Conservation (phyloP, 2,329 filamentous ascomycete species). For the Claviceps pazoutovae region DNA sequence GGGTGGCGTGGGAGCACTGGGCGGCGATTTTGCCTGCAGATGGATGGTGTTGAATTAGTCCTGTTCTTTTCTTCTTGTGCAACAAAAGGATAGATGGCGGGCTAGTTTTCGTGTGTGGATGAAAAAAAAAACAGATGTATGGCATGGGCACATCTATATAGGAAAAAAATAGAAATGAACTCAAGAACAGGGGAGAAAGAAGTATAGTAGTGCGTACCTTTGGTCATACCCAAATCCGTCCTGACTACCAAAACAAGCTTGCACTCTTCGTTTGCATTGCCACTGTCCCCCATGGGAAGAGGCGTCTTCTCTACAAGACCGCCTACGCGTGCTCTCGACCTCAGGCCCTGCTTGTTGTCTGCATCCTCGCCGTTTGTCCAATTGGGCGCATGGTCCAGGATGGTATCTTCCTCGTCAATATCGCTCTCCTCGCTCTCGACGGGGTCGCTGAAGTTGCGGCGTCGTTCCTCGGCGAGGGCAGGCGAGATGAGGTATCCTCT, state of each 20-base stretch:
- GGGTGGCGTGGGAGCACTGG: conserved; percentile 88
- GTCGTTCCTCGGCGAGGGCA: conserved; percentile 40
- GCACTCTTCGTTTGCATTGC: conserved; percentile 57
- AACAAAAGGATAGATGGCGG: not conserved
- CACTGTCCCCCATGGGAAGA: conserved; percentile 18
- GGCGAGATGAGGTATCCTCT: conserved; percentile 46
- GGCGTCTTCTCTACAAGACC: conserved; percentile 7
- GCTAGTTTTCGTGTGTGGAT: not conserved
- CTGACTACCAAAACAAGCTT: conserved; percentile 87
- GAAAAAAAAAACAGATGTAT: not conserved
- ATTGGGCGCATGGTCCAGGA: conserved; percentile 53
- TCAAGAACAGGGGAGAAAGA: conserved; percentile 6
- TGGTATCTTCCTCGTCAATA: conserved; percentile 42
- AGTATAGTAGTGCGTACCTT: conserved; percentile 45
- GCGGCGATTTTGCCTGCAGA: conserved; percentile 82
- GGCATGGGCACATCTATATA: no score
- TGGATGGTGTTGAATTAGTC: not conserved
- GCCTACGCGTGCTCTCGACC: conserved; percentile 13
- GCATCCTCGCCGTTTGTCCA: conserved; percentile 50
- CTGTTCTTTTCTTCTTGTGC: no score
- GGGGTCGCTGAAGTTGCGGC: conserved; percentile 42
- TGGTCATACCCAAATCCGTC: conserved; percentile 94
- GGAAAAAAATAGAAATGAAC: not conserved
- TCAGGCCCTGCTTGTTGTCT: conserved; percentile 42
- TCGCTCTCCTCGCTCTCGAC: conserved; percentile 58